These are phyloP conservation scores for Eimeria zaria DNA, from an alignment of 169 alveolate genomes.

Conservation along the genomic window DNA sequence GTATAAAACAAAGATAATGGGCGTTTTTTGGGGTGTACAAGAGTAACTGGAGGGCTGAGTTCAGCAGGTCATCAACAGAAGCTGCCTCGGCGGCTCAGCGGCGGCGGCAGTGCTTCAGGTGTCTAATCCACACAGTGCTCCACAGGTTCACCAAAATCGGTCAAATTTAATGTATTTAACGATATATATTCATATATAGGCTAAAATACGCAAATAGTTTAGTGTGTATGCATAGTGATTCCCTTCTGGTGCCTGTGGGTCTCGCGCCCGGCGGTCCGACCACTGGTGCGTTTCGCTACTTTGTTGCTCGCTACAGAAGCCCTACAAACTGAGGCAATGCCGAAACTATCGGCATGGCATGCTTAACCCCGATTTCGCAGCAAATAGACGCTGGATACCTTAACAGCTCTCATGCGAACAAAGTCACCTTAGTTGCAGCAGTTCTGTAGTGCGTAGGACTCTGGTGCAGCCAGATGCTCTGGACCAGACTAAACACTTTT, in stretches of 20 bases:
- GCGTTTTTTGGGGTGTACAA: background rate
- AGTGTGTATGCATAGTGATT: background rate
- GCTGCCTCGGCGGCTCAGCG: background rate
- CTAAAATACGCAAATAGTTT: background rate
- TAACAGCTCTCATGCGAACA: background rate
- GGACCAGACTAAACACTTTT: background rate
- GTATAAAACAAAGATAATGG: background rate
- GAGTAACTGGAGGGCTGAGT: background rate
- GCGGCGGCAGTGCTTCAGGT: background rate
- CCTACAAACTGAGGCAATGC: background rate
- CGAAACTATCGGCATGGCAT: background rate
- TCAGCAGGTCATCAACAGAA: background rate
- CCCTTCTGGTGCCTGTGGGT: background rate
- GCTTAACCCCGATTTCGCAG: background rate
- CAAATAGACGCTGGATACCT: background rate
- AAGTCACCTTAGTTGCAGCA: background rate
- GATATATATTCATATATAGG: background rate
- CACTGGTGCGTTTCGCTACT: constrained; percentile 1
- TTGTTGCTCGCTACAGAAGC: background rate
- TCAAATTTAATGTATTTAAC: background rate
- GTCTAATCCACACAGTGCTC: background rate
- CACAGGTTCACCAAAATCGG: background rate
- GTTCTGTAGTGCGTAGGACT: background rate
- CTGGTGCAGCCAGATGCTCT: background rate
- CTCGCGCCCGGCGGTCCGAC: background rate